phyloP scores from a whole-genome alignment of 2,329 filamentous ascomycete genomes.

The Lachnellula arida region DNA sequence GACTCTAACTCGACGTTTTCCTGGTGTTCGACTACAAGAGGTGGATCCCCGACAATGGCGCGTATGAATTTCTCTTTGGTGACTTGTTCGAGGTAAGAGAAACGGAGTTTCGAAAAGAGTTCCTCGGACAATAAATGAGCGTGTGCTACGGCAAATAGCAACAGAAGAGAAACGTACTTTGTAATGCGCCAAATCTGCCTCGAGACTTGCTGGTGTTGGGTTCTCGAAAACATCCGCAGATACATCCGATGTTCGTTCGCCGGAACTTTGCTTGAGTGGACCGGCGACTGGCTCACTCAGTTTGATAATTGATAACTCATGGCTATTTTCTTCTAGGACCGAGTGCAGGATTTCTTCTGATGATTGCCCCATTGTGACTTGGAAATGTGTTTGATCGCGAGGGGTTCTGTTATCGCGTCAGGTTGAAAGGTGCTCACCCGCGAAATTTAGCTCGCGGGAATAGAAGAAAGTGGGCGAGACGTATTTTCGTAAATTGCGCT shows the following conservation, averaged over 20 bases:
- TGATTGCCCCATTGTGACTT: slow-evolving; percentile 19
- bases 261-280: slow-evolving; percentile 39
- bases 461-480: background rate
- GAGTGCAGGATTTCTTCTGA: slow-evolving; percentile 40
- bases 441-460: background rate
- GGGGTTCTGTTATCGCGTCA: background rate
- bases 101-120: slow-evolving; percentile 91
- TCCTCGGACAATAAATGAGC: slow-evolving; percentile 45
- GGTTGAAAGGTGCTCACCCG: background rate
- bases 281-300: slow-evolving; percentile 70
- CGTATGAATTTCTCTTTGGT: slow-evolving; percentile 98
- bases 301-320: slow-evolving; percentile 68
- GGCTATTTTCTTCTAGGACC: slow-evolving; percentile 48
- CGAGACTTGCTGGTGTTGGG: slow-evolving; percentile 69
- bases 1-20: slow-evolving; percentile 78
- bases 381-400: background rate
- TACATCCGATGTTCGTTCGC: slow-evolving; percentile 63
- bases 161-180: slow-evolving; percentile 45
- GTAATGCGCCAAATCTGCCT: slow-evolving; percentile 84
- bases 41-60: slow-evolving; percentile 85
- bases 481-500: no score
- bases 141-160: background rate
- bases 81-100: slow-evolving; percentile 96
- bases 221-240: slow-evolving; percentile 61
- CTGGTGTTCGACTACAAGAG: slow-evolving; percentile 72